Percentiles rank a stretch among this genome's conserved stretches.
Evolutionary conservation across 2,329 filamentous ascomycete species (phyloP).

Genomic region (Westerdykella sp.): DNA sequence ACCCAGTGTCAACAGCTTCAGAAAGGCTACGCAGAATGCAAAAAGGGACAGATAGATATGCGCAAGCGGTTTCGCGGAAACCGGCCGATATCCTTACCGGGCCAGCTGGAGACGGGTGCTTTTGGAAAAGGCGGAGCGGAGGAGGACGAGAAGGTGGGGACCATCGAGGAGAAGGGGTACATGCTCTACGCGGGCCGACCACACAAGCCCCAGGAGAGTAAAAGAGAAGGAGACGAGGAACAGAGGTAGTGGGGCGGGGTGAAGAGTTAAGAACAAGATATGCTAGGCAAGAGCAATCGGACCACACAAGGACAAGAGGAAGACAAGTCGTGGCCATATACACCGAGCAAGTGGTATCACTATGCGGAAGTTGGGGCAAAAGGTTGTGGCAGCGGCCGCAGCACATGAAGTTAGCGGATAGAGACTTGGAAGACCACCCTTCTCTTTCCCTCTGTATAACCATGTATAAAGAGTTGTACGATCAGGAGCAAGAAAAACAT

Average conservation of each 20-base stretch:
- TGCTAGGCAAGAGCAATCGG: too few relatives aligned
- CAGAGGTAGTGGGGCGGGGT: not conserved
- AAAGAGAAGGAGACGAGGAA: slow-evolving; percentile 25
- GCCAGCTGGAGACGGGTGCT: slow-evolving; percentile 29
- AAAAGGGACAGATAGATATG: slow-evolving; percentile 96
- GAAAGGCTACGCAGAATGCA: slow-evolving; percentile 86
- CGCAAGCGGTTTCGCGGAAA: slow-evolving; percentile 96
- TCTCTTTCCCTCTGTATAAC: too few relatives aligned
- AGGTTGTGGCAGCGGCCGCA: too few relatives aligned
- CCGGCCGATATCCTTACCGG: slow-evolving; percentile 58
- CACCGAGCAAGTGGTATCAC: too few relatives aligned
- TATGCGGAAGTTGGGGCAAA: too few relatives aligned
- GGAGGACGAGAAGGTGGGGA: slow-evolving; percentile 29
- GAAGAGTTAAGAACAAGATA: too few relatives aligned
- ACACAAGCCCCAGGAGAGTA: slow-evolving; percentile 25
- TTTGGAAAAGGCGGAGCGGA: slow-evolving; percentile 23
- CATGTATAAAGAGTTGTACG: too few relatives aligned
- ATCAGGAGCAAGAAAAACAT: too few relatives aligned
- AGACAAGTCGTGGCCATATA: too few relatives aligned
- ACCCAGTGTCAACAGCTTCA: slow-evolving; percentile 87
- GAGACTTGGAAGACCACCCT: too few relatives aligned
- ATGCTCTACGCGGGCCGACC: slow-evolving; percentile 35
- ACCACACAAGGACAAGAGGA: too few relatives aligned
- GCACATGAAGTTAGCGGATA: too few relatives aligned
- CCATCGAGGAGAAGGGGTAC: slow-evolving; percentile 35